Percentiles rank a stretch among this genome's conserved stretches.
These are phyloP conservation scores for Aspergillus calidoustus DNA, from an alignment of 2,329 filamentous ascomycete genomes.

Conservation along the genomic window DNA sequence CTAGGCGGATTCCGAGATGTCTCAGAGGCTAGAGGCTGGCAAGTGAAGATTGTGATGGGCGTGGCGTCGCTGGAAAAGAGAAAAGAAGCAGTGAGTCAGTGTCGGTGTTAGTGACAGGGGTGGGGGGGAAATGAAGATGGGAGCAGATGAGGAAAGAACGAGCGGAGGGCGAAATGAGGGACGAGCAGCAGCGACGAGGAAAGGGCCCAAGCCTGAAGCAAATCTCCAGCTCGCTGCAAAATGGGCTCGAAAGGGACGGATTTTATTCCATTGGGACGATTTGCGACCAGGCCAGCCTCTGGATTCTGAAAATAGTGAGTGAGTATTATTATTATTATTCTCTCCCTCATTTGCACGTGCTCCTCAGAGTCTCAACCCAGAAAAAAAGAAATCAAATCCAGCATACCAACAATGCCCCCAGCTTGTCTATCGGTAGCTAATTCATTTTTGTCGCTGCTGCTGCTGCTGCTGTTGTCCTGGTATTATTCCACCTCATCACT, in stretches of 20 bases:
- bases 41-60: not conserved
- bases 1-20: constrained; percentile 19
- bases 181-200: not conserved
- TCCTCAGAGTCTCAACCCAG: not conserved
- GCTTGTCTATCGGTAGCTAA: not conserved
- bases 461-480: not conserved
- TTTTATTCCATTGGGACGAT: not conserved
- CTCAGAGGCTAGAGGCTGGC: not conserved
- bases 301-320: not conserved
- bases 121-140: constrained; percentile 8
- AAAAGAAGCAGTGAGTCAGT: not conserved
- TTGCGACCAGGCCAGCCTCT: not conserved
- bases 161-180: constrained; percentile 5
- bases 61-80: not conserved
- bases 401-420: not conserved
- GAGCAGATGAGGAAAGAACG: constrained; percentile 6
- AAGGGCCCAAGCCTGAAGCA: too few species aligned
- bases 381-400: not conserved
- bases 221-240: not conserved
- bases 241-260: not conserved
- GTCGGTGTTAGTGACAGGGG: not conserved
- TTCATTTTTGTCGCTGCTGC: not conserved
- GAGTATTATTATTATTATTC: not conserved
- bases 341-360: not conserved
- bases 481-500: not conserved